phyloP scores from a whole-genome alignment of 139 green algal species.

The Picochlorum sp. region DNA sequence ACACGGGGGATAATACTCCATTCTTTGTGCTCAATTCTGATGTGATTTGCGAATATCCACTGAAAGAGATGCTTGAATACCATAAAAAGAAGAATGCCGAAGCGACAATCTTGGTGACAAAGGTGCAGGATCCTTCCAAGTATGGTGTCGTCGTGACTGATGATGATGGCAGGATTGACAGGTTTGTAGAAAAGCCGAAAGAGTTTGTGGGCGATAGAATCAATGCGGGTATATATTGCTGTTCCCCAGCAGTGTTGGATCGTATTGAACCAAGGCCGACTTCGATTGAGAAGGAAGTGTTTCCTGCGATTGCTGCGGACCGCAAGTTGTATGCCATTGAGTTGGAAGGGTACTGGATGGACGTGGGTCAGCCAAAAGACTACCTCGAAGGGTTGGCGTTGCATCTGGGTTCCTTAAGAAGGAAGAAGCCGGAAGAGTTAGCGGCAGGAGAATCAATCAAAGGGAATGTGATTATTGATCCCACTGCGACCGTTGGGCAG shows the following conservation, averaged over 20 bases:
- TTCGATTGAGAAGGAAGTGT: constrained; percentile 92
- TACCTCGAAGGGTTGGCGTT: constrained; percentile 78
- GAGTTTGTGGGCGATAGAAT: constrained; percentile 99
- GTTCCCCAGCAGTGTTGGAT: constrained; percentile 69
- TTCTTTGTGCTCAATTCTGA: constrained; percentile 99
- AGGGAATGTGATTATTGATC: constrained; percentile 73
- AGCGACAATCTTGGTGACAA: constrained; percentile 91
- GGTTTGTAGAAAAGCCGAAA: constrained; percentile 94
- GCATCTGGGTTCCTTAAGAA: constrained; percentile 71
- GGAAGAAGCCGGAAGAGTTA: constrained; percentile 36
- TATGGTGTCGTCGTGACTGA: constrained; percentile 95
- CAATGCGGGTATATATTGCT: constrained; percentile 95
- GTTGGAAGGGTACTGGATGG: constrained; percentile 97
- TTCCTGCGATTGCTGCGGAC: constrained; percentile 82
- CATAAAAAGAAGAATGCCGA: constrained; percentile 72
- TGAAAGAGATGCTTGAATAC: constrained; percentile 72
- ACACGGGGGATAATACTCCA: constrained; percentile 71
- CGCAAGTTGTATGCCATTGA: constrained; percentile 76
- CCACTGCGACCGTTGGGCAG: constrained; percentile 64
- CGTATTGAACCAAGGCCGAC: constrained; percentile 89
- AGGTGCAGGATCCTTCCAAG: constrained; percentile 86
- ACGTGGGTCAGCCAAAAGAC: constrained; percentile 93
- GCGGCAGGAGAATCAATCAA: constrained; percentile 33
- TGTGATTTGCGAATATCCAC: constrained; percentile 92
- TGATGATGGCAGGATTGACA: constrained; percentile 64